Conservation (phyloP, 2,329 filamentous ascomycete genomes). For the Neoascochyta sp. region DNA sequence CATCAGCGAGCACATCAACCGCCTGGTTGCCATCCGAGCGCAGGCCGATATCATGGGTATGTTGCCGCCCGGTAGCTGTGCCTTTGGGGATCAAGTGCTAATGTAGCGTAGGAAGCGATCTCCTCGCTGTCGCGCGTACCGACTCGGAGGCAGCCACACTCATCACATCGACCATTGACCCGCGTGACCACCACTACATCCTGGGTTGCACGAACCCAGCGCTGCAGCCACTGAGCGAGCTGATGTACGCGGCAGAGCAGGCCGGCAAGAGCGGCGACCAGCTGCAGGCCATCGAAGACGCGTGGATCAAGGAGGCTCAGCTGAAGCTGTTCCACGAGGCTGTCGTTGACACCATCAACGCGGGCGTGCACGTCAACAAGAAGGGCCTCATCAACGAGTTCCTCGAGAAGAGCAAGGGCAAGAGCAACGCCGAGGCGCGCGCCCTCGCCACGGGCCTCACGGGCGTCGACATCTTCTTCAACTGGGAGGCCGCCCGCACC, state of each 20-base stretch:
- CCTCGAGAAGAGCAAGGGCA: slow-evolving; percentile 66
- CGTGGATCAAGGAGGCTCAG: slow-evolving; percentile 73
- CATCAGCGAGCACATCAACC: slow-evolving; percentile 96
- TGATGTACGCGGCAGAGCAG: slow-evolving; percentile 82
- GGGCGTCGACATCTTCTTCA: slow-evolving; percentile 79
- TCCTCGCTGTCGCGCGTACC: slow-evolving; percentile 87
- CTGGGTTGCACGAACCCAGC: slow-evolving; percentile 81
- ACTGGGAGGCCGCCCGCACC: slow-evolving; percentile 93
- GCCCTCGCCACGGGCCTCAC: slow-evolving; percentile 73
- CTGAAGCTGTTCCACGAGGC: slow-evolving; percentile 90
- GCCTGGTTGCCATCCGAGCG: slow-evolving; percentile 90
- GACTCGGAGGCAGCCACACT: slow-evolving; percentile 97
- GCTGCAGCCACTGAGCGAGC: slow-evolving; percentile 79
- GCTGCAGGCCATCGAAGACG: slow-evolving; percentile 88
- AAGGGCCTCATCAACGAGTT: slow-evolving; percentile 64
- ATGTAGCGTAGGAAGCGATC: slow-evolving; percentile 72
- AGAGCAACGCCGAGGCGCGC: slow-evolving; percentile 78
- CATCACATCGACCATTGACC: slow-evolving; percentile 94
- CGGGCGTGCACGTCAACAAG: slow-evolving; percentile 65
- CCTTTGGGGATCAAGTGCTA: background rate
- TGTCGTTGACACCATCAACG: slow-evolving; percentile 76
- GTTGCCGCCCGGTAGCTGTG: too few relatives aligned
- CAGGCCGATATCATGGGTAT: slow-evolving; percentile 97
- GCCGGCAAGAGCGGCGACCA: slow-evolving; percentile 74
- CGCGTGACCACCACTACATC: slow-evolving; percentile 92